Percentiles rank a stretch among this genome's conserved stretches.
Evolutionary conservation across 352 stramenopile species (phyloP).

Genomic region (Stephanocyclus meneghinianus): DNA sequence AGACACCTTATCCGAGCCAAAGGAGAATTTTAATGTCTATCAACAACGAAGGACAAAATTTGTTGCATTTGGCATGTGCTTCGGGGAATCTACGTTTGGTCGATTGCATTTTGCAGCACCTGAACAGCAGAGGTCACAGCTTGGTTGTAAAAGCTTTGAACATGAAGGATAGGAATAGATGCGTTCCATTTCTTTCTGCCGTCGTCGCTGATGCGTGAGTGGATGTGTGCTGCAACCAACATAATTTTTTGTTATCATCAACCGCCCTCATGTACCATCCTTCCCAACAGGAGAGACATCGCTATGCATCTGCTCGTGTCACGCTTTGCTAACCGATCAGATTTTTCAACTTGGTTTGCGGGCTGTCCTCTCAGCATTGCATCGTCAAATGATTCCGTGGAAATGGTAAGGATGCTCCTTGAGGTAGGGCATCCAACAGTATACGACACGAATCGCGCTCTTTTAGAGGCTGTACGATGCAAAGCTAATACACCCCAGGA

Average conservation of each 20-base stretch:
- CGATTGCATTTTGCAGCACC: slow-evolving; percentile 26
- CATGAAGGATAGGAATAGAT: slow-evolving; percentile 19
- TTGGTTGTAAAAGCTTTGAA: slow-evolving; percentile 38
- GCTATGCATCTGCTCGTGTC: slow-evolving; percentile 41
- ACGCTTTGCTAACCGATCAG: slow-evolving; percentile 20
- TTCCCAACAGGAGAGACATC: slow-evolving; percentile 20
- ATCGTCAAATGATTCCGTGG: slow-evolving; percentile 23
- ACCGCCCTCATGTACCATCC: not conserved
- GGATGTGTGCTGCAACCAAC: not conserved
- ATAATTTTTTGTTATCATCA: not conserved
- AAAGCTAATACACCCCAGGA: not conserved
- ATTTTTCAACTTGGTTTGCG: slow-evolving; percentile 39
- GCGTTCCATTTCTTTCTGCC: slow-evolving; percentile 39
- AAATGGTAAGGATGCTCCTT: slow-evolving; percentile 43
- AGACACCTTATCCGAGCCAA: slow-evolving; percentile 28
- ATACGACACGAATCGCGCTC: slow-evolving; percentile 30
- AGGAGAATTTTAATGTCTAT: slow-evolving; percentile 30
- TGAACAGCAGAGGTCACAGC: slow-evolving; percentile 13
- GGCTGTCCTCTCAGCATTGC: slow-evolving; percentile 37
- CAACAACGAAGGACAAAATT: slow-evolving; percentile 33
- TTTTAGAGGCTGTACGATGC: slow-evolving; percentile 33
- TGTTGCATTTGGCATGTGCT: slow-evolving; percentile 42
- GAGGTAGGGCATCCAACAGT: slow-evolving; percentile 18
- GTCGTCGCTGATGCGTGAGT: slow-evolving; percentile 34
- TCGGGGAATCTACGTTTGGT: slow-evolving; percentile 32